Base-by-base conservation (phyloP, 129 eudicot genomes). In the Helianthus annuus region DNA sequence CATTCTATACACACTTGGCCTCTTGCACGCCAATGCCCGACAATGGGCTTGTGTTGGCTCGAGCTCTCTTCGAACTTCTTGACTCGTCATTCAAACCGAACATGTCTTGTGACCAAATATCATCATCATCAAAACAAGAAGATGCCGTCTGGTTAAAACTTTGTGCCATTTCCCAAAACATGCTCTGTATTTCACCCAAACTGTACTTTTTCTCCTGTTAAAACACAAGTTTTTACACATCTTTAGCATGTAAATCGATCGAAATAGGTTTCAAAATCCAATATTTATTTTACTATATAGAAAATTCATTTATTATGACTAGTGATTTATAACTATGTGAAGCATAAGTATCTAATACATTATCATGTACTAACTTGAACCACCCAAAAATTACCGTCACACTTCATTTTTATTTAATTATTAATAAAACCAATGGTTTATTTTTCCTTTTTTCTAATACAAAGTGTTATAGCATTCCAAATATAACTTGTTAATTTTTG, bases 141-240 rank as follows among this genome's bases (percentile, higher is more conserved):
- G 59, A 15, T 7, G 77, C 52, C 0, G 83, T 51, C 58, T 54
- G 48, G 49, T 81, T 78, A 24, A 87, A 92, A 56, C 88, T 84
- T 67, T 55, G 82, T n/a, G 86, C 92, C 96, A 92, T 86, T 44
- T 92, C 96, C 80, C 76, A 79, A 17, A 92, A 86, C 96, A 92
- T 91, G 63, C 60, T 64, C n/a, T 83, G 96, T 49, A 92, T 64
- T n/a, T 92, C 97, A 36, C 82, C 89, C 59, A 84, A 59, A 72
- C 85, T 86, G 69, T 81, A 86, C 0, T 7, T 62, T 42, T 76
- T 89, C 5, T 70, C 91, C 94, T 92, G 86, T 70, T 17, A 19
- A 51, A 51, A 42, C 24, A 16, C 4, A 60, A 48, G 24, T 29
- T 75, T 38, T 66, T 7, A 1, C 0, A 40, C 45, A 29, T 4